phyloP scores from a whole-genome alignment of 805 yeast species.

The Yueomyces sp. region DNA sequence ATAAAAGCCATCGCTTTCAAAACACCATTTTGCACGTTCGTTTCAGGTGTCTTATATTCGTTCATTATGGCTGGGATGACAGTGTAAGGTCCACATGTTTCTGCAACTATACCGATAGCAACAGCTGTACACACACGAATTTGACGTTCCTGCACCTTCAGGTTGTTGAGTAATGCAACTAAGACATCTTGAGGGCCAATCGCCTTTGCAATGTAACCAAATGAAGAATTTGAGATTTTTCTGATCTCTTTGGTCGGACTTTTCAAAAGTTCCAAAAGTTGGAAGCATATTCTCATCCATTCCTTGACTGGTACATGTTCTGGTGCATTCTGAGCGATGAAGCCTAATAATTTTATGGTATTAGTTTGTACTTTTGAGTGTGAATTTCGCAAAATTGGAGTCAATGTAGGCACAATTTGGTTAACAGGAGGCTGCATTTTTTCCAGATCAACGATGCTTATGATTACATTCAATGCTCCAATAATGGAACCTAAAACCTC shows the following conservation, averaged over 20 bases:
- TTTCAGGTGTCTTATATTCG: constrained; percentile 85
- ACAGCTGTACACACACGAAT: constrained; percentile 94
- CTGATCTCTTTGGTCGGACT: constrained; percentile 67
- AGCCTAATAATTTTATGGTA: constrained; percentile 66
- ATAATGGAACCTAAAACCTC: constrained; percentile 83
- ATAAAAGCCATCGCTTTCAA: constrained; percentile 80
- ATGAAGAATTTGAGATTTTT: constrained; percentile 76
- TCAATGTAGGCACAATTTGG: constrained; percentile 73
- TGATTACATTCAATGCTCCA: constrained; percentile 52
- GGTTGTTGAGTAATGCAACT: constrained; percentile 67
- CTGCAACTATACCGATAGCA: constrained; percentile 94
- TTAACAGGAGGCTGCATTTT: constrained; percentile 67
- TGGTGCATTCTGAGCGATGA: constrained; percentile 67
- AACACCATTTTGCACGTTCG: constrained; percentile 91
- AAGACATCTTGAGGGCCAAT: constrained; percentile 94
- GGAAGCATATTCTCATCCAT: constrained; percentile 95
- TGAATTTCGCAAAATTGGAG: constrained; percentile 81
- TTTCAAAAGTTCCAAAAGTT: constrained; percentile 76
- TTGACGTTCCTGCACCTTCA: constrained; percentile 91
- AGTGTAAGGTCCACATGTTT: constrained; percentile 83
- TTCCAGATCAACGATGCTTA: constrained; percentile 44
- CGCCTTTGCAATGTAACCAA: constrained; percentile 82
- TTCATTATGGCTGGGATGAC: constrained; percentile 91
- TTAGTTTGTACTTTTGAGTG: constrained; percentile 86
- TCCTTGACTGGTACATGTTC: constrained; percentile 81